A percentile compares a stretch with the other conserved stretches of the same genome.
These are phyloP conservation scores for Colletotrichum sp. DNA, from an alignment of 2,329 filamentous ascomycete genomes.

Conservation along the genomic window DNA sequence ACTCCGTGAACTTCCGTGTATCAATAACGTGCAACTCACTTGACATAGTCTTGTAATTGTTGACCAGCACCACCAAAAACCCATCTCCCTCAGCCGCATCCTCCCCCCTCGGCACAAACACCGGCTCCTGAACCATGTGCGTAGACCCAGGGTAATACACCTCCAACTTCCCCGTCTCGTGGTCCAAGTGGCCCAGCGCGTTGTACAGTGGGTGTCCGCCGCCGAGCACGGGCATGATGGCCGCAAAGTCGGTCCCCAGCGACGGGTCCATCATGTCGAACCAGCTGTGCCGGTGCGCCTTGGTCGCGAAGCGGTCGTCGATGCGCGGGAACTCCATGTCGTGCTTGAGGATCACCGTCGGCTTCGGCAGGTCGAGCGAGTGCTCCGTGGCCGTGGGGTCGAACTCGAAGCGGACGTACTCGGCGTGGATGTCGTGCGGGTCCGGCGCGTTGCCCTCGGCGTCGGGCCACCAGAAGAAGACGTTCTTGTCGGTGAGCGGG, in stretches of 20 bases:
- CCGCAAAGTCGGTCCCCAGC: conserved; percentile 6
- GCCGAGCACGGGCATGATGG: conserved; percentile 21
- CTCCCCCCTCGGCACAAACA: conserved; percentile 41
- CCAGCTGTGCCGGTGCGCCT: conserved; percentile 6
- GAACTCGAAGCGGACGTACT: conserved; percentile 20
- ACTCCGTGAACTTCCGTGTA: background rate
- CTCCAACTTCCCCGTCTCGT: conserved; percentile 26
- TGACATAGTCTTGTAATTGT: conserved; percentile 20
- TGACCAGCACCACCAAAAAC: conserved; percentile 37
- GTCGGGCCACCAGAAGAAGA: conserved; percentile 48
- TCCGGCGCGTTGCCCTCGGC: conserved; percentile 35
- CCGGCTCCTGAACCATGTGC: conserved; percentile 46
- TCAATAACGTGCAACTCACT: conserved; percentile 14
- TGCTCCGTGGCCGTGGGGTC: background rate
- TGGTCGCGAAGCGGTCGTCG: background rate
- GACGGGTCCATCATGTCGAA: conserved; percentile 15
- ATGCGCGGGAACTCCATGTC: conserved; percentile 18
- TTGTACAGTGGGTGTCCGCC: conserved; percentile 33
- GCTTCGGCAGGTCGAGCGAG: conserved; percentile 4
- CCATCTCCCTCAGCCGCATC: conserved; percentile 42
- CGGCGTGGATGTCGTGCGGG: conserved; percentile 29
- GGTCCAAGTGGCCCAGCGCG: conserved; percentile 34
- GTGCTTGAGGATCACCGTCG: background rate
- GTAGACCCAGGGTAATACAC: conserved; percentile 36
- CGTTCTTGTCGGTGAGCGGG: conserved; percentile 39